Evolutionary conservation across 169 alveolate genomes (phyloP), one percentile per base, ranked within the genome.

Genomic region (Cryptosporidium baileyi): DNA sequence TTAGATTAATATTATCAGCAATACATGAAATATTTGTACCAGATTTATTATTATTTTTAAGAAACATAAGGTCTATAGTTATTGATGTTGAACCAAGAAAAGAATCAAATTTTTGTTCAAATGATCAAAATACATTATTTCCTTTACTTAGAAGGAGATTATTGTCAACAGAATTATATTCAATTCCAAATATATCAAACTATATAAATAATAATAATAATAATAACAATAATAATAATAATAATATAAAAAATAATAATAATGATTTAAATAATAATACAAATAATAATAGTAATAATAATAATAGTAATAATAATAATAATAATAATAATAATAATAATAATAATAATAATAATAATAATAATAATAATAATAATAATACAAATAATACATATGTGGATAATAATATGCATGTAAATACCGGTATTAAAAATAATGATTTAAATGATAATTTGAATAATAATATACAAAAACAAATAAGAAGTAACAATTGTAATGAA

Each of bases 81-180:
- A 54, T 74, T 26, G 85, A 74, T 74, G 85, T 74, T 6, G 85
- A 74, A 41, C 85, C 85, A 1, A 51, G 85, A 54, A 74, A 36
- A 38, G 51, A 54, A n/a, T 54, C 85, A 13, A 60, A 34, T 7
- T 74, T 54, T 74, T 54, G 65, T 17, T 54, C 65, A 0, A 3
- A 13, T 36, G 41, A 11, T 17, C 22, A 74, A 38, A 74, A 36
- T 54, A 26, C 67, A 19, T 3, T 17, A 17, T 74, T 52, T 57
- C 85, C 85, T 7, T 41, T 74, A 13, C 24, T 74, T 36, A 74
- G 85, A 54, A 74, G 85, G 13, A 51, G 60, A 11, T 54, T 74
- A 24, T 51, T 43, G n/a, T 19, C 32, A 41, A 24, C 11, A 8
- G 41, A 38, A 5, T 36, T 52, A 38, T 17, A 8, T 17, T 65